Conservation (phyloP, 306 rosid species). For the Chamaecrista fasciculata region DNA sequence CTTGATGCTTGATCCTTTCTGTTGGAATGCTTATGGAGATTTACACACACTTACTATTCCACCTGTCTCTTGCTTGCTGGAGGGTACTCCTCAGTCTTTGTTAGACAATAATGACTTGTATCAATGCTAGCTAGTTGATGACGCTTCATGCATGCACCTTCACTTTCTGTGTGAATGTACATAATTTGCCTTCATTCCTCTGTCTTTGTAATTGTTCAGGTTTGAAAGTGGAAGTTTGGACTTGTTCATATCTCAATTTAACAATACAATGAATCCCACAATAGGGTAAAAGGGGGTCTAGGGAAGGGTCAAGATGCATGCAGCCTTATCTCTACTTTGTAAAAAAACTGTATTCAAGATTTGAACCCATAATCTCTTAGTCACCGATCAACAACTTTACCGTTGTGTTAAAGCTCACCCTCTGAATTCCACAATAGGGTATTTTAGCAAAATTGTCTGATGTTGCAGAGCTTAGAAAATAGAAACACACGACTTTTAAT, state of each 20-base stretch:
- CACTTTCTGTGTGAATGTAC: not conserved
- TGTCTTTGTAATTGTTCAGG: too few relatives aligned
- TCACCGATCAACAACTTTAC: too few relatives aligned
- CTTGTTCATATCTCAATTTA: constrained; percentile 8
- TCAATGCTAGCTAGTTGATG: constrained; percentile 41
- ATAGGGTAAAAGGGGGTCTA: too few relatives aligned
- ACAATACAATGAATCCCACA: too few relatives aligned
- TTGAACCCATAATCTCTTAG: too few relatives aligned
- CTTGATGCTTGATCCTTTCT: constrained; percentile 52
- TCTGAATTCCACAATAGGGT: not conserved
- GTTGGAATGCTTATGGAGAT: constrained; percentile 90
- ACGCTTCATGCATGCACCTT: too few relatives aligned
- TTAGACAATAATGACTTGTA: constrained; percentile 32
- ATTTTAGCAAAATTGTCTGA: not conserved
- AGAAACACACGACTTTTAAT: not conserved
- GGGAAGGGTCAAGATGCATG: too few relatives aligned
- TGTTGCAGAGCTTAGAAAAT: constrained; percentile 7
- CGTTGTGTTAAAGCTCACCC: too few relatives aligned
- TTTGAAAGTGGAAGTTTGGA: constrained; percentile 20
- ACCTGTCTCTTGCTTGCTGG: constrained; percentile 72
- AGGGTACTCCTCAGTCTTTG: constrained; percentile 52
- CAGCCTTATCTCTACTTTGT: too few relatives aligned
- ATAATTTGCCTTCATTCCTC: constrained; percentile 22
- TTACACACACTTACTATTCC: constrained; percentile 66
- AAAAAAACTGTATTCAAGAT: too few relatives aligned